Evolutionary conservation across 2,329 filamentous ascomycete genomes (phyloP).

Genomic region (Colletotrichum viniferum): DNA sequence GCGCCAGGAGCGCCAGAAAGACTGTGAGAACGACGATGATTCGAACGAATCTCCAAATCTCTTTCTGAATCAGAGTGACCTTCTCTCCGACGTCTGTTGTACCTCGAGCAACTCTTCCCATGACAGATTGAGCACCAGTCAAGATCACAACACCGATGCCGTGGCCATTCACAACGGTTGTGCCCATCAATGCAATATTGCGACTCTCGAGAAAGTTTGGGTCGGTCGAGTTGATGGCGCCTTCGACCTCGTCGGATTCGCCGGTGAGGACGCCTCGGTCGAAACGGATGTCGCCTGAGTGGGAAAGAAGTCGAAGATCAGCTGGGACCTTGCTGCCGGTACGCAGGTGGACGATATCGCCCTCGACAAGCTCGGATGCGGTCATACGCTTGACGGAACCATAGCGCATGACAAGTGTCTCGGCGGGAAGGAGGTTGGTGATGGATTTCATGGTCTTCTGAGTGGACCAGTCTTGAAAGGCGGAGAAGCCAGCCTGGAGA

Average conservation of each 20-base stretch:
- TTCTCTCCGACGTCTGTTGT: neutral
- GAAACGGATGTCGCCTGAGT: neutral
- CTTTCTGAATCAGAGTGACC: neutral
- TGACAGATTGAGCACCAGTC: neutral
- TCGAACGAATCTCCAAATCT: neutral
- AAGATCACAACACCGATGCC: neutral
- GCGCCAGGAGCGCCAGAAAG: neutral
- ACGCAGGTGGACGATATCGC: neutral
- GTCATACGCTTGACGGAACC: neutral
- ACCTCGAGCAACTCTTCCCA: neutral
- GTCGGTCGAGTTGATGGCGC: neutral
- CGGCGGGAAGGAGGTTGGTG: conserved; percentile 46
- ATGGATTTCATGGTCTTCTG: conserved; percentile 52
- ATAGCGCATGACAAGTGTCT: conserved; percentile 43
- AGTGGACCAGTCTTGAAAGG: conserved; percentile 54
- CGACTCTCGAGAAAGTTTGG: neutral
- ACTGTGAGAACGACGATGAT: neutral
- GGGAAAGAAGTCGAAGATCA: neutral
- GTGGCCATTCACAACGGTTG: neutral
- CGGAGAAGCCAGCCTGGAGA: conserved; percentile 49
- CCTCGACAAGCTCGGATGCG: neutral
- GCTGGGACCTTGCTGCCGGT: conserved; percentile 27
- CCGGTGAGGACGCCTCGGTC: neutral
- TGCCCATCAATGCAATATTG: neutral
- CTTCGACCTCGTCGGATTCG: neutral